Base-by-base conservation (phyloP, 345 rosid species). In the Raphanus raphanistrum region DNA sequence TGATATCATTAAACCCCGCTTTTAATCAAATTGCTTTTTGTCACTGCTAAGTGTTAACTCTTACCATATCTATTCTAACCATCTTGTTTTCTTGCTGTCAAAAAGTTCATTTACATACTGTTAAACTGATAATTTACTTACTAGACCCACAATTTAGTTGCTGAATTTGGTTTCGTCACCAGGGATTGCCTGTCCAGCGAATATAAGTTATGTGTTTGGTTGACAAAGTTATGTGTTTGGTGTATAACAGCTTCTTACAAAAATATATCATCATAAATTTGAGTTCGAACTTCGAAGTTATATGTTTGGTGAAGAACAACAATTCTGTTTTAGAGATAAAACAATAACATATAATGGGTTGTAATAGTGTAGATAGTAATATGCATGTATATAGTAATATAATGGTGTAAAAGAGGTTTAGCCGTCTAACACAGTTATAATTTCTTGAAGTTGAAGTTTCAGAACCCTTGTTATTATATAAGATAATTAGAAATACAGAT, bases 381-480 rank as follows among this genome's bases (percentile, higher is more conserved):
- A 21, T 21, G 21, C 21, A 21, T 21, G 21, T 21, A 21, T 21
- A 21, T 21, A 21, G 21, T 21, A 21, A 21, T 21, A 21, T n/a
- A 28, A 63, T 16, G 70, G 64, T 26, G 55, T 33, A 59, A 66
- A 70, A 28, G 38, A n/a, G 11, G 33, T 64, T 66, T 72, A 45
- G 77, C 59, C 61, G 74, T 73, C 69, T 4, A 48, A 48, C 29
- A 59, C 68, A 48, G 62, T 60, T 67, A 5, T n/a, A 2, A 36
- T 73, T 60, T 79, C 69, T 33, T 62, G 61, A 28, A 50, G 10
- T 12, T 61, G 69, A 79, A 68, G 65, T 5, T 68, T 61, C 57
- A 17, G 63, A 68, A 25, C 35, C 7, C 16, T 27, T 67, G 7
- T 73, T 67, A 35, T 35, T 68, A 26, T 36, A 38, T 63, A 55